A percentile compares a stretch with the other conserved stretches of the same genome.
Evolutionary conservation across 257 asterid genomes (phyloP).

Genomic region (Nicotiana obtusifolia): DNA sequence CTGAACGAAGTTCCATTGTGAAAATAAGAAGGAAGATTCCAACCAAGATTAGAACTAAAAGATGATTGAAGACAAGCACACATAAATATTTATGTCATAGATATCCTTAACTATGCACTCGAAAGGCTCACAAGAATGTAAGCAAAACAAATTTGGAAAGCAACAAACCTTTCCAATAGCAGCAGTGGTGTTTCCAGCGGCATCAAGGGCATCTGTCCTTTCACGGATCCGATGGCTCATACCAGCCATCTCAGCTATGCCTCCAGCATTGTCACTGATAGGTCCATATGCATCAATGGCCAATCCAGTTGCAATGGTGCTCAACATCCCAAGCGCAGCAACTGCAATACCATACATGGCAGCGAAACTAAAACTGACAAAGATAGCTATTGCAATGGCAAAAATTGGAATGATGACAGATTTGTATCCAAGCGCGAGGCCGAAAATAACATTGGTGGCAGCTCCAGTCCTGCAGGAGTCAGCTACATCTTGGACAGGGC

Average conservation of each 20-base stretch:
- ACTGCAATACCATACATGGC: slow-evolving; percentile 93
- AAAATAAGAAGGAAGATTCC: neutral
- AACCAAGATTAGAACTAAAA: neutral
- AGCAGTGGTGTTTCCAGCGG: slow-evolving; percentile 95
- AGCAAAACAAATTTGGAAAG: neutral
- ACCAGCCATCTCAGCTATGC: slow-evolving; percentile 97
- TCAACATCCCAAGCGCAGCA: slow-evolving; percentile 91
- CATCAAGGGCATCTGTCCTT: slow-evolving; percentile 97
- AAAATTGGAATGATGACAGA: slow-evolving; percentile 89
- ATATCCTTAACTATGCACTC: neutral
- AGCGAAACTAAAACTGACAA: slow-evolving; percentile 81
- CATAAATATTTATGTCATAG: too few species aligned
- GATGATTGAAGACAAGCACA: neutral
- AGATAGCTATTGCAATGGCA: slow-evolving; percentile 74
- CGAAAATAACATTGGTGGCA: slow-evolving; percentile 87
- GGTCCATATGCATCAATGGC: slow-evolving; percentile 97
- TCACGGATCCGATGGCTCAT: slow-evolving; percentile 89
- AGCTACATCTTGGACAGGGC: slow-evolving; percentile 89
- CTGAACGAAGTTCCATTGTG: neutral
- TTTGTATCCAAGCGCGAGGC: slow-evolving; percentile 93
- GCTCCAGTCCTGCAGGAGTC: slow-evolving; percentile 98
- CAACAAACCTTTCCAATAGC: slow-evolving; percentile 76
- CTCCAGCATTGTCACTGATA: slow-evolving; percentile 96
- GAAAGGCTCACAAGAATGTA: neutral
- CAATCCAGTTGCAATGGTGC: slow-evolving; percentile 91